phyloP scores from a whole-genome alignment of 2,329 filamentous ascomycete species.

The Exophiala lecanii-corni region DNA sequence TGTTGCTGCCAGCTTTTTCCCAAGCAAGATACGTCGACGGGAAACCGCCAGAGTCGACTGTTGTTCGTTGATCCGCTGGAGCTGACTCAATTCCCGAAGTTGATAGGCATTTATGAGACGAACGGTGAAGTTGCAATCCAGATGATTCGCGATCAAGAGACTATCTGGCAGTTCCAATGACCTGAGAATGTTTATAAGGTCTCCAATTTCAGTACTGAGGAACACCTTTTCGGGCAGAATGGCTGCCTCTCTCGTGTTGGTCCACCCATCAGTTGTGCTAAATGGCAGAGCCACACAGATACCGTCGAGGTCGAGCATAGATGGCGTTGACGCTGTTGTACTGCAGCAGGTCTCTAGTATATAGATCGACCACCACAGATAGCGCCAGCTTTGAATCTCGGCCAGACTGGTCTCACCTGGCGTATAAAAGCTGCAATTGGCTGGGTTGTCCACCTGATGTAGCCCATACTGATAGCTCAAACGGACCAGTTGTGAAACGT shows the following conservation, averaged over 20 bases:
- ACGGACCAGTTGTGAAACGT: background rate
- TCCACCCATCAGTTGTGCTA: background rate
- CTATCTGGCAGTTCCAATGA: too few relatives aligned
- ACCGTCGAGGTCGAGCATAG: background rate
- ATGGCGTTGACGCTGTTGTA: background rate
- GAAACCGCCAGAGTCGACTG: background rate
- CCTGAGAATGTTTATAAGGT: too few relatives aligned
- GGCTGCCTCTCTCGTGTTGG: background rate
- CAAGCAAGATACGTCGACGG: background rate
- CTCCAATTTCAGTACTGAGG: too few relatives aligned
- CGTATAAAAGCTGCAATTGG: background rate
- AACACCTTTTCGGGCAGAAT: too few relatives aligned
- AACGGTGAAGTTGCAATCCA: background rate
- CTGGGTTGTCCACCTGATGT: background rate
- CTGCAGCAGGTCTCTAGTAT: slow-evolving; percentile 27
- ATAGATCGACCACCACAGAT: slow-evolving; percentile 27
- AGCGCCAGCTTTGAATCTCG: slow-evolving; percentile 1
- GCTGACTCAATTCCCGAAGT: background rate
- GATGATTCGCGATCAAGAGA: background rate
- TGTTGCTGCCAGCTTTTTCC: background rate
- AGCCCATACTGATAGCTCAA: background rate
- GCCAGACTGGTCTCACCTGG: slow-evolving; percentile 30
- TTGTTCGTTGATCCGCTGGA: background rate
- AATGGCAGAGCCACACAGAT: background rate
- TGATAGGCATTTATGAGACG: background rate